A percentile compares a stretch with the other conserved stretches of the same genome.
Conservation (phyloP, 2,329 filamentous ascomycete species). For the Chrysosporium keratinophilum region DNA sequence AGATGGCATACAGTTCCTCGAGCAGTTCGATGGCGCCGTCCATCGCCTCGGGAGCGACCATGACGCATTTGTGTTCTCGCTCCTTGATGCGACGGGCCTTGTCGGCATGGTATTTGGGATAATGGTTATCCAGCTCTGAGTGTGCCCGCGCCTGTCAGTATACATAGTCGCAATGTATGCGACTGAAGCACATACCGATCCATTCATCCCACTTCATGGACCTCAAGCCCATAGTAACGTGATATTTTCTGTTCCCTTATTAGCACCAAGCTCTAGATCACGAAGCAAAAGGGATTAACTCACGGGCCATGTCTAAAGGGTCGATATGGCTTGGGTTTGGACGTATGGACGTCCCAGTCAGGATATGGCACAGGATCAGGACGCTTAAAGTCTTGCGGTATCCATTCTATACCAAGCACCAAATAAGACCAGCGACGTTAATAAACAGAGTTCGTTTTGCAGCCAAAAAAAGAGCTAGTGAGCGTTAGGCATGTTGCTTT, state of each 20-base stretch:
- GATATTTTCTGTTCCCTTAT: conserved; percentile 45
- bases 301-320: conserved; percentile 65
- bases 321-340: conserved; percentile 64
- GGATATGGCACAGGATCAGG: conserved; percentile 54
- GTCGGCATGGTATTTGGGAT: conserved; percentile 58
- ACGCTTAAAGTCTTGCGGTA: conserved; percentile 47
- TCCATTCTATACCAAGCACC: conserved; percentile 42
- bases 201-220: conserved; percentile 60
- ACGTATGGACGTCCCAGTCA: conserved; percentile 57
- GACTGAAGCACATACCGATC: conserved; percentile 43
- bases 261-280: neutral
- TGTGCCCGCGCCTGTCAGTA: too few species aligned
- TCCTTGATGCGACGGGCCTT: conserved; percentile 59
- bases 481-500: conserved; percentile 8
- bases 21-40: conserved; percentile 65
- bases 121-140: conserved; percentile 68
- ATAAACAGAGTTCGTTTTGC: neutral
- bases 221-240: conserved; percentile 68
- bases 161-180: too few species aligned
- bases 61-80: conserved; percentile 56
- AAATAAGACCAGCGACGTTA: neutral
- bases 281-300: conserved; percentile 17
- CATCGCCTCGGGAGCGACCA: conserved; percentile 59
- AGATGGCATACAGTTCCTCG: conserved; percentile 50
- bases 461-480: neutral